Evolutionary conservation across 306 rosid genomes (phyloP), one percentile per base, ranked within the genome.

Genomic region (Carpinus viminea): DNA sequence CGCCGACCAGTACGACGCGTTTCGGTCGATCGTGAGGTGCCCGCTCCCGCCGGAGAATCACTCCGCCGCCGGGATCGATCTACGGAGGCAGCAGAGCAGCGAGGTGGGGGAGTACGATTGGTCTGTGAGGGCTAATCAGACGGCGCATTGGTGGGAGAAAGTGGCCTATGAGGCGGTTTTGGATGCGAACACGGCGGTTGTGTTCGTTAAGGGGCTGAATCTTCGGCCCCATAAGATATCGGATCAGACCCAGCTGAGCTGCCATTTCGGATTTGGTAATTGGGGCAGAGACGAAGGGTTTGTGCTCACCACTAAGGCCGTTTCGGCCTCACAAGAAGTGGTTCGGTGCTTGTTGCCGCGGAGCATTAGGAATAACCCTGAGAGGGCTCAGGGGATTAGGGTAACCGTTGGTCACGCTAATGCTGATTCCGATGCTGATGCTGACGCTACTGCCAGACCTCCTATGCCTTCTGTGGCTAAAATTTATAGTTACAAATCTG

Each of bases 261-360:
- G 99, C 81, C 97, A 87, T 43, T 96, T 93, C 51, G 92, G 88
- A 68, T 13, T 89, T 16, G 78, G 51, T 26, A 82, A 77, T 47
- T 82, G 73, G 21, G 81, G 83, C 18, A 77, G 76, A 28, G 78
- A 82, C 1, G 81, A 76, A 34, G 84, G 84, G 0, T 71, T 79
- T 66, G 79, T 78, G 70, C 83, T 90, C 20, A 82, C 82, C 0
- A 89, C 96, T 1, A 74, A 75, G 18, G 97, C 96, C 0, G 82
- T 96, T 45, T 78, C 93, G 13, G 96, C 92, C 4, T 97, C 98
- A 12, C 99, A 96, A 75, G 99, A 96, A 81, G 72, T 93, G 18
- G 91, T 96, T 65, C 78, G 99, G 90, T 96, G 99, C 53, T 36
- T 64, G 61, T 81, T 96, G 79, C 99, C 98, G 11, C 76, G 76